phyloP scores from a whole-genome alignment of 1,284 basidiomycete species.

The Trichosporon sp. region DNA sequence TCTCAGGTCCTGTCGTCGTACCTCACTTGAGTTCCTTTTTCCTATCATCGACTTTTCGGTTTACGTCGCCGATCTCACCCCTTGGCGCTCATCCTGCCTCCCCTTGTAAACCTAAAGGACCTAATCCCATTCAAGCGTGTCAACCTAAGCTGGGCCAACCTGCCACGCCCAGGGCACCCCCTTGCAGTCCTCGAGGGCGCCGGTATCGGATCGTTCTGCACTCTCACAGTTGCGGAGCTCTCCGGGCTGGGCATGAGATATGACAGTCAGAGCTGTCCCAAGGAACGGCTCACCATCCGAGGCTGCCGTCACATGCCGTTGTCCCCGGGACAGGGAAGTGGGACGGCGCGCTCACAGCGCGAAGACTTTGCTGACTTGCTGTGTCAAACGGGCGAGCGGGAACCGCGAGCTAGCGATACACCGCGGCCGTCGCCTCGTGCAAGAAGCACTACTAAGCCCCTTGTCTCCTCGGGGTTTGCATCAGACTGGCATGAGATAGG shows the following conservation, averaged over 20 bases:
- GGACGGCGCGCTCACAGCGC: not conserved
- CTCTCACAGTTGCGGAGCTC: not conserved
- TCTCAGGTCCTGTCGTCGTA: not conserved
- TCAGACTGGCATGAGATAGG: too few relatives aligned
- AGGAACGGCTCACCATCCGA: not conserved
- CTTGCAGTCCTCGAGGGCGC: too few relatives aligned
- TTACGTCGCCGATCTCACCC: conserved; percentile 1
- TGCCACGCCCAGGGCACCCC: too few relatives aligned
- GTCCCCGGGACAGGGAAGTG: not conserved
- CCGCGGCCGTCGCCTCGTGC: not conserved
- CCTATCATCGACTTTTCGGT: not conserved
- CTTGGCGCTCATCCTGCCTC: not conserved
- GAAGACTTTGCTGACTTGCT: not conserved
- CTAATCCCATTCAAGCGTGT: not conserved
- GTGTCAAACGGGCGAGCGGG: not conserved
- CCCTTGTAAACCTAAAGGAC: not conserved
- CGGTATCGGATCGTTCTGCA: not conserved
- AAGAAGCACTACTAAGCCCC: too few relatives aligned
- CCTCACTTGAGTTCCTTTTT: not conserved
- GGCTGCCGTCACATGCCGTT: conserved; percentile 1
- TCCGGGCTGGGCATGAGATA: not conserved
- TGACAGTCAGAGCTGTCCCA: not conserved
- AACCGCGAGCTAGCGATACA: not conserved
- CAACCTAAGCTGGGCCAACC: not conserved
- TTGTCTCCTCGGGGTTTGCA: not conserved